Evolutionary conservation across 306 rosid species (phyloP), one percentile per base, ranked within the genome.

Genomic region (Cucurbita pepo): DNA sequence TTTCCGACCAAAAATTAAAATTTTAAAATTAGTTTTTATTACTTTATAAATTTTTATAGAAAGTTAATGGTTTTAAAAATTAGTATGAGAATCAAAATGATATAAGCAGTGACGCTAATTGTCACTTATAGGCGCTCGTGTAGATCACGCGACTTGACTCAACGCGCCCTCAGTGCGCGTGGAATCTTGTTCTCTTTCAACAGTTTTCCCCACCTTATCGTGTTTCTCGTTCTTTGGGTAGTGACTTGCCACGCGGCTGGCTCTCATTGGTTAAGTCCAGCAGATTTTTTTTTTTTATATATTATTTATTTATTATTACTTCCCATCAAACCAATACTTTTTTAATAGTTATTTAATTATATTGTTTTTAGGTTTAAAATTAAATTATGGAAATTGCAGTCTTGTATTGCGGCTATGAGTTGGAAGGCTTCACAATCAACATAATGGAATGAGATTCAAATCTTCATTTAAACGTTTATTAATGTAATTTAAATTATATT

Each of bases 101-200:
- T 43, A 56, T 73, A 73, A 73, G 76, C 56, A 41, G 55, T 41
- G 67, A 73, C 67, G 66, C 22, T 43, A 40, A 52, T 21, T 25
- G 48, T 57, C 30, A 54, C 18, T 73, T 38, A 44, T 40, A 10
- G 22, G 53, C 44, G 65, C 64, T 73, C 22, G 41, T 54, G 75
- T 34, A n/a, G 54, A 43, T 72, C 37, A 40, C 34, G 19, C 41
- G 37, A 71, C 10, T 43, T 65, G 54, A 65, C 54, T 44, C 38
- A 3, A 65, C 55, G 54, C 72, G 72, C 72, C 72, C 9, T n/a
- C 2, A 69, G 45, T 70, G 45, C 30, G 37, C 75, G 63, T 71
- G 75, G 51, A 71, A 71, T 70, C 58, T 50, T 34, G 16, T 69
- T 30, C 58, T 30, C 34, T 65, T 7, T 14, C 6, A 11, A 19